Percentiles rank a stretch among this genome's conserved stretches.
These are phyloP conservation scores for Pelargonium nanum DNA, from an alignment of 345 rosid species.

Conservation along the genomic window DNA sequence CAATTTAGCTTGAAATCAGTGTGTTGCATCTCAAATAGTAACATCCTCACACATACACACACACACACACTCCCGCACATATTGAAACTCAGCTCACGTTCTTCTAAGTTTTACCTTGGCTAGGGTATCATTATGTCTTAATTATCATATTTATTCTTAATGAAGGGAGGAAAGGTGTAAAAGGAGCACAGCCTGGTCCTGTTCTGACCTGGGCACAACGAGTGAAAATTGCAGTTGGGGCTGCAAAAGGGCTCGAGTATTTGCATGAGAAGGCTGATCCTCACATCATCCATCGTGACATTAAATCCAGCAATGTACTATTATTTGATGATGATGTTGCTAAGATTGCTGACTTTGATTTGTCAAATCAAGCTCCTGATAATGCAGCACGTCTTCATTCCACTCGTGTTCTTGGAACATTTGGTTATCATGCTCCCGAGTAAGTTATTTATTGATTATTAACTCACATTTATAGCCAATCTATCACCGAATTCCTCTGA, in stretches of 20 bases:
- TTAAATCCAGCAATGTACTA: slow-evolving; percentile 79
- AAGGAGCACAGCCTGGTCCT: slow-evolving; percentile 78
- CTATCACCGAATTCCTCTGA: neutral
- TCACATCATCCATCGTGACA: slow-evolving; percentile 70
- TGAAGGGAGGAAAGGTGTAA: slow-evolving; percentile 74
- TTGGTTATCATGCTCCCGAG: slow-evolving; percentile 99
- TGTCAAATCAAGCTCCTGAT: slow-evolving; percentile 91
- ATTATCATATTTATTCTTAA: neutral
- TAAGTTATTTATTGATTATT: slow-evolving; percentile 26
- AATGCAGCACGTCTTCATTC: slow-evolving; percentile 88
- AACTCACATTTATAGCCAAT: neutral
- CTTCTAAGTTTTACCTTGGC: neutral
- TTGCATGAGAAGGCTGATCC: slow-evolving; percentile 79
- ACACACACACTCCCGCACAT: too few species aligned
- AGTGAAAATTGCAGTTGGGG: slow-evolving; percentile 84
- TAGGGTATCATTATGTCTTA: neutral
- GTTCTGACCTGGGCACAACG: slow-evolving; percentile 85
- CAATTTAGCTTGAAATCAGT: too few species aligned
- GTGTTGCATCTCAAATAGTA: neutral
- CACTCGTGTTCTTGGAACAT: slow-evolving; percentile 89
- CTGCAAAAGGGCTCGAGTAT: slow-evolving; percentile 90
- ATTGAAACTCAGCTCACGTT: neutral
- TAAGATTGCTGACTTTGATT: slow-evolving; percentile 85
- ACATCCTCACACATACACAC: too few species aligned
- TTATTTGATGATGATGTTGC: slow-evolving; percentile 77